Percentiles rank a stretch among this genome's conserved stretches.
Evolutionary conservation across 345 rosid genomes (phyloP).

Genomic region (Boechera retrofracta): DNA sequence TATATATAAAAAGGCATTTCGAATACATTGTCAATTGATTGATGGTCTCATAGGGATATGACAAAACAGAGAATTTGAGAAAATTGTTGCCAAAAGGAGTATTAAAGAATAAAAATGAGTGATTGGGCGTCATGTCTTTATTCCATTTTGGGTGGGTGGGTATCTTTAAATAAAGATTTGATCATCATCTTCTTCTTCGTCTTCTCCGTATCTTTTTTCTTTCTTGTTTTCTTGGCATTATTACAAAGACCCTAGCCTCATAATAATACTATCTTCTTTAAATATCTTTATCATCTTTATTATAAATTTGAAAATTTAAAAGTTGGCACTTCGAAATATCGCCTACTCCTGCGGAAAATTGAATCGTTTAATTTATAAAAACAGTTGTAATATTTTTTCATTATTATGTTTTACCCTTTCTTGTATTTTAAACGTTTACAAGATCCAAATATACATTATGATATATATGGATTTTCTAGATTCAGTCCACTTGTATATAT

Average conservation of each 20-base stretch:
- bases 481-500: no score
- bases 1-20: not conserved
- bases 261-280: not conserved
- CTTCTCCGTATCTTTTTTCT: not conserved
- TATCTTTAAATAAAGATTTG: constrained; percentile 32
- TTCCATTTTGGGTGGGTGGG: constrained; percentile 48
- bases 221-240: constrained; percentile 1
- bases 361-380: not conserved
- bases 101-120: constrained; percentile 32
- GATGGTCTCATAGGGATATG: constrained; percentile 29
- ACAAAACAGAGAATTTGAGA: constrained; percentile 23
- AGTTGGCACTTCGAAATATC: no score
- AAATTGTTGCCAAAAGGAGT: constrained; percentile 31
- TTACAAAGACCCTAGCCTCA: constrained; percentile 24
- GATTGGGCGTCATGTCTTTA: constrained; percentile 36
- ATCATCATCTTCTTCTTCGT: constrained; percentile 18
- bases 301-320: no score
- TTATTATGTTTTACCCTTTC: not conserved
- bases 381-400: not conserved
- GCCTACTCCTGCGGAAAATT: not conserved
- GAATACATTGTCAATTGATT: constrained; percentile 31
- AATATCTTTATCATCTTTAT: not conserved
- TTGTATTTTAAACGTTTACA: not conserved
- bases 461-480: no score
- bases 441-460: not conserved